Evolutionary conservation across 2,329 filamentous ascomycete species (phyloP).

Genomic region (Truncatella angustata): DNA sequence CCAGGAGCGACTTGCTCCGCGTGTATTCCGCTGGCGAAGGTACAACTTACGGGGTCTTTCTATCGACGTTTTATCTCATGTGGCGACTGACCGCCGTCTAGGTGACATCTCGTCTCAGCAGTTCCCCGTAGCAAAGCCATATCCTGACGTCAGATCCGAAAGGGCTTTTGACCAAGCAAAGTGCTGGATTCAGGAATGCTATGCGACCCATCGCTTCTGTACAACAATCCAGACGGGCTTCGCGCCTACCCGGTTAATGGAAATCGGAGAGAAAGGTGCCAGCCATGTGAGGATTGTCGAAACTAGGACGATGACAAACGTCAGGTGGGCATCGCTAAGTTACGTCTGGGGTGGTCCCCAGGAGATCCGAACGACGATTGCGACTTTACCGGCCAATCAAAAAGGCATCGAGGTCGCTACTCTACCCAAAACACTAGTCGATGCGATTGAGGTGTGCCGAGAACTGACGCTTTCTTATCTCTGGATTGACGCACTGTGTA

Average conservation of each 20-base stretch:
- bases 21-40: not conserved
- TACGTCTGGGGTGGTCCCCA: not conserved
- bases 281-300: not conserved
- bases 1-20: not conserved
- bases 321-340: not conserved
- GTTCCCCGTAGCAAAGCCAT: not conserved
- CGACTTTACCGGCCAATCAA: not conserved
- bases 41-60: not conserved
- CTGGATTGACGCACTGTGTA: constrained; percentile 17
- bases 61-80: not conserved
- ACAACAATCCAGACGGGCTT: not conserved
- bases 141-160: not conserved
- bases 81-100: not conserved
- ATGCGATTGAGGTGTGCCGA: constrained; percentile 9
- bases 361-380: not conserved
- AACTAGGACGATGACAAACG: not conserved
- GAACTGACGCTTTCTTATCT: constrained; percentile 9
- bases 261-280: not conserved
- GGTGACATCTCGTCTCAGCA: not conserved
- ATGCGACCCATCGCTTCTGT: not conserved
- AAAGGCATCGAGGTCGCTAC: not conserved
- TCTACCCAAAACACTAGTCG: not conserved
- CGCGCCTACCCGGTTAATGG: not conserved
- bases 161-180: not conserved
- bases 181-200: not conserved